phyloP scores from a whole-genome alignment of 106 monocot species.

The Platanthera guangdongensis region DNA sequence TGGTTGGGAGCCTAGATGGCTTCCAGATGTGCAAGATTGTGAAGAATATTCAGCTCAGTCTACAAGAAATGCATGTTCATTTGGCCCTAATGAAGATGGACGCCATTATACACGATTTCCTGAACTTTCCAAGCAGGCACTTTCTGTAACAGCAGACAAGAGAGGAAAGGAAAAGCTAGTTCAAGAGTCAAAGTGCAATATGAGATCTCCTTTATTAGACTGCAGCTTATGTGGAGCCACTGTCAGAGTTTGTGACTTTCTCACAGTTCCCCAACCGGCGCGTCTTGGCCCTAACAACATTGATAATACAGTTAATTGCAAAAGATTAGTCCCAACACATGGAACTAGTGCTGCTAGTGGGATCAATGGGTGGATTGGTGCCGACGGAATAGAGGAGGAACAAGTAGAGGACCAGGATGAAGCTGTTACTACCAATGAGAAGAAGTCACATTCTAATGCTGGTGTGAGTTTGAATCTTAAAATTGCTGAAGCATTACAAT shows the following conservation, averaged over 20 bases:
- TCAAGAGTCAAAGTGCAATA: slow-evolving; percentile 39
- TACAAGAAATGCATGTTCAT: slow-evolving; percentile 59
- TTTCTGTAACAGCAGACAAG: slow-evolving; percentile 36
- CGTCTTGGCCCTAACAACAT: slow-evolving; percentile 40
- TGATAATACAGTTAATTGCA: slow-evolving; percentile 40
- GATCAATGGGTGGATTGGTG: slow-evolving; percentile 59
- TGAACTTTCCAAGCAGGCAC: slow-evolving; percentile 33
- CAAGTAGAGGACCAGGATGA: slow-evolving; percentile 52
- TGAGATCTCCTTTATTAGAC: slow-evolving; percentile 78
- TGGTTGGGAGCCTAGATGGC: slow-evolving; percentile 99
- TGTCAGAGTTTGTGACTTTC: slow-evolving; percentile 76
- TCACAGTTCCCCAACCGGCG: slow-evolving; percentile 45
- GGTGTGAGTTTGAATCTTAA: slow-evolving; percentile 84
- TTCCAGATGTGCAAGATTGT: slow-evolving; percentile 86
- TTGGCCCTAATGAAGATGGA: slow-evolving; percentile 35
- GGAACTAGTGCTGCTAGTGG: slow-evolving; percentile 94
- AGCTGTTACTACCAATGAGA: slow-evolving; percentile 48
- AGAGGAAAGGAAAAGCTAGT: slow-evolving; percentile 45
- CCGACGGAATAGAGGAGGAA: slow-evolving; percentile 52
- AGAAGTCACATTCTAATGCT: slow-evolving; percentile 62
- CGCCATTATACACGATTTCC: slow-evolving; percentile 21
- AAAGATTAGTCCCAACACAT: slow-evolving; percentile 52
- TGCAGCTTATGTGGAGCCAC: slow-evolving; percentile 92
- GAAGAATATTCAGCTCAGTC: slow-evolving; percentile 94
- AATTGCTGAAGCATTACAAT: slow-evolving; percentile 54